phyloP scores from a whole-genome alignment of 768 basidiomycete species.

The Hemileccinum impolitum region DNA sequence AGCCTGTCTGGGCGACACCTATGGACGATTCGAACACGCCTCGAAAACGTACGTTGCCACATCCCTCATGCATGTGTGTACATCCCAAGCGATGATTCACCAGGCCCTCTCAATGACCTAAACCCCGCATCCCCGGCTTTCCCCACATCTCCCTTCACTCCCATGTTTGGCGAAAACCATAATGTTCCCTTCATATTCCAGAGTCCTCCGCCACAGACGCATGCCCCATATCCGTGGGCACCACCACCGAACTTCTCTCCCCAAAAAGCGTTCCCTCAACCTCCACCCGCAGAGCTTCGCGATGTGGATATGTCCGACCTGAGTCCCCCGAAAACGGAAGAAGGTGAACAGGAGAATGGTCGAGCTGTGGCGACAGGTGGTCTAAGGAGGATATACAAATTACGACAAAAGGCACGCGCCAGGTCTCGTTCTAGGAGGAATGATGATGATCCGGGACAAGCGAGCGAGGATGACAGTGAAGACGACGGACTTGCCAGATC shows the following conservation, averaged over 20 bases:
- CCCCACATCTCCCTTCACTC: constrained; percentile 37
- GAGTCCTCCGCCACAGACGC: constrained; percentile 43
- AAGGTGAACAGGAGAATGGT: constrained; percentile 37
- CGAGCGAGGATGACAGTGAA: constrained; percentile 47
- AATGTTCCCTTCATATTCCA: constrained; percentile 75
- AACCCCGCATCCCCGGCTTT: constrained; percentile 33
- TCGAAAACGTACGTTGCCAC: constrained; percentile 61
- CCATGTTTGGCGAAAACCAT: constrained; percentile 61
- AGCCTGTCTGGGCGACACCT: constrained; percentile 54
- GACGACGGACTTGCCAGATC: constrained; percentile 40
- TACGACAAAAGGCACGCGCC: constrained; percentile 48
- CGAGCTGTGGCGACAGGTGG: constrained; percentile 62
- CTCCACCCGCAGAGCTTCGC: constrained; percentile 43
- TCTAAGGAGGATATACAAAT: constrained; percentile 61
- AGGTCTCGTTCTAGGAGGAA: constrained; percentile 22
- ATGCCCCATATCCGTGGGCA: constrained; percentile 55
- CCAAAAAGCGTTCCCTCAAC: constrained; percentile 54
- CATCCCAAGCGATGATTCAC: constrained; percentile 28
- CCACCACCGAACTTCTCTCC: constrained; percentile 62
- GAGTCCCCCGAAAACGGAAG: constrained; percentile 54
- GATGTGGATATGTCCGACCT: constrained; percentile 77
- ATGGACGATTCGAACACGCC: constrained; percentile 50
- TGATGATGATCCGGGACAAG: constrained; percentile 32
- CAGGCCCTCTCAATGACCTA: constrained; percentile 46
- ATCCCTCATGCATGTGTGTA: constrained; percentile 20